Base-by-base conservation (phyloP, 176 grass and related monocot genomes). In the Pharus latifolius region DNA sequence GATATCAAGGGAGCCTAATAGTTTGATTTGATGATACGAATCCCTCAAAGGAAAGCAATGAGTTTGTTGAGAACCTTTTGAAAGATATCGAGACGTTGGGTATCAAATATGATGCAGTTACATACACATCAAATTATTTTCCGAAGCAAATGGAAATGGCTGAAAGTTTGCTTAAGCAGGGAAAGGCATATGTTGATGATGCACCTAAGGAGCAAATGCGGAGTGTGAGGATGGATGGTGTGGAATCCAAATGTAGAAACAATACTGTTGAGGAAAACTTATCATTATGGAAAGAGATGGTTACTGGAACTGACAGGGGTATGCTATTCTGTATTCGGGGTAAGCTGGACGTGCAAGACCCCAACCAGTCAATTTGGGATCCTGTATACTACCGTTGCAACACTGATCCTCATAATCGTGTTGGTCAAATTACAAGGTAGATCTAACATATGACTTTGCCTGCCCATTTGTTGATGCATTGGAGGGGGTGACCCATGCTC, bases 11-110 rank as follows among this genome's bases (percentile, higher is more conserved):
- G 2, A 59, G 29, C 58, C 62, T 93, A 38, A 89, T 98, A 68
- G 80, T 93, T 73, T 78, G 89, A n/a, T 90, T 98, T 88, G 89
- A 98, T 85, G 94, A 98, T 61, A 93, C 94, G 29, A 98, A 98
- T 79, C 94, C 94, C 63, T 93, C 87, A 0, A 98, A 98, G 90
- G 94, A 98, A 87, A 98, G 87, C 69, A 87, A 75, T 69, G 87
- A 98, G 56, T 90, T 93, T 80, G 94, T 93, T 13, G 89, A 93
- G 27, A 98, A 85, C 65, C 40, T 90, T 25, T 70, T 92, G 69
- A 90, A 82, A 67, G 93, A 97, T 82, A 89, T 85, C 62, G 71
- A 87, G 27, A 97, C 86, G 22, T 66, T 92, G 49, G 83, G 83
- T 41, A 84, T 97, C 59, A 92, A 97, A 42, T 90, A 85, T 51